phyloP scores from a whole-genome alignment of 257 asterid genomes.

The Leonotis leonurus region DNA sequence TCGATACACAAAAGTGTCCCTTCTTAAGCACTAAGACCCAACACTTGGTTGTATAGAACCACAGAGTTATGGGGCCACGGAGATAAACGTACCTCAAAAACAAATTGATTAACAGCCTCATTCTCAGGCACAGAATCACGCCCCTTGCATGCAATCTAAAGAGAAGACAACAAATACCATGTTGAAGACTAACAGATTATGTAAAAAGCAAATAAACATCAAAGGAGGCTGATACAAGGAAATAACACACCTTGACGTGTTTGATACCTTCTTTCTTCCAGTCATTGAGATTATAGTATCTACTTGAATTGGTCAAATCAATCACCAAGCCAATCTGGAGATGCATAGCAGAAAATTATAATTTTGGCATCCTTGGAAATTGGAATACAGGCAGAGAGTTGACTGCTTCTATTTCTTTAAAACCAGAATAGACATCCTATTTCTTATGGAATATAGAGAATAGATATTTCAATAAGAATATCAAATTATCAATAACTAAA shows the following conservation, averaged over 20 bases:
- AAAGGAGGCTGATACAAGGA: constrained; percentile 14
- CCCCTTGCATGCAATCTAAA: constrained; percentile 92
- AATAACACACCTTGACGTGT: constrained; percentile 75
- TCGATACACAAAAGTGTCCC: neutral
- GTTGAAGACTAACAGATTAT: constrained; percentile 4
- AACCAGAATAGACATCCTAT: neutral
- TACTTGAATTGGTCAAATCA: constrained; percentile 88
- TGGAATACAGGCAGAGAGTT: no score
- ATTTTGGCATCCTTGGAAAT: neutral
- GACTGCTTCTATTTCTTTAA: no score
- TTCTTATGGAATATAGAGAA: neutral
- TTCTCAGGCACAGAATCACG: constrained; percentile 97
- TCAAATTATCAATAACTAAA: neutral
- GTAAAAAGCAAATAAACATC: neutral
- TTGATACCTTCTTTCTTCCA: constrained; percentile 80
- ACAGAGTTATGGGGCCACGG: neutral
- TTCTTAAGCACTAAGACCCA: neutral
- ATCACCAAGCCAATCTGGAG: constrained; percentile 94
- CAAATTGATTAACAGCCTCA: constrained; percentile 77
- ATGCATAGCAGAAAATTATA: constrained; percentile 22
- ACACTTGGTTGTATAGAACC: no score
- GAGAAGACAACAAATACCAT: constrained; percentile 20
- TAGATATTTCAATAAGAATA: neutral
- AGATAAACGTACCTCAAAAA: constrained; percentile 61
- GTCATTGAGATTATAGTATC: constrained; percentile 66